phyloP scores from a whole-genome alignment of 345 rosid species.

The Bruguiera gymnorhiza region DNA sequence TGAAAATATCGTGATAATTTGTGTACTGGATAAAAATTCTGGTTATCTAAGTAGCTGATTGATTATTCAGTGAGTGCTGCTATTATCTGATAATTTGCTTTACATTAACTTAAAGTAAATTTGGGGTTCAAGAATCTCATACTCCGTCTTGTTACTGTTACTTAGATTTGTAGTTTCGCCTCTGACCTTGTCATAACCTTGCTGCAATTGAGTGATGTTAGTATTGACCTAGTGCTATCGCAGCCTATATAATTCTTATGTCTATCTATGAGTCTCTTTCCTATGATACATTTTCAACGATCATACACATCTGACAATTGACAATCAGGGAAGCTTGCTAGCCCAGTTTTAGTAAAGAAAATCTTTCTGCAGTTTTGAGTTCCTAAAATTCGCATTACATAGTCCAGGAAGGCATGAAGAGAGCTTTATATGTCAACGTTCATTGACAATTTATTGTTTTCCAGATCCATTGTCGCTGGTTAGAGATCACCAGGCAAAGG shows the following conservation, averaged over 20 bases:
- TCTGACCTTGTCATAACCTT: neutral
- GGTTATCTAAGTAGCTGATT: constrained; percentile 1
- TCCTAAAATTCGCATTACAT: constrained; percentile 2
- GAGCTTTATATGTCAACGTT: neutral
- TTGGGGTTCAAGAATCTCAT: neutral
- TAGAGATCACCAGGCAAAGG: constrained; percentile 93
- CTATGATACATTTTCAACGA: too few species aligned
- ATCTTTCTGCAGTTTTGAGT: constrained; percentile 3
- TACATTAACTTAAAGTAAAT: too few species aligned
- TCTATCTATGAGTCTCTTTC: too few species aligned
- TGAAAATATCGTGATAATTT: neutral
- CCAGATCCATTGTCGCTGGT: constrained; percentile 91
- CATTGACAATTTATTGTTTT: constrained; percentile 29
- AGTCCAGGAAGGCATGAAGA: neutral
- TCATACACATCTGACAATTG: too few species aligned
- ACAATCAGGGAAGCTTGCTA: neutral
- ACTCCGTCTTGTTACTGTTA: neutral
- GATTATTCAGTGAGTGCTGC: too few species aligned
- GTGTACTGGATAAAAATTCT: too few species aligned
- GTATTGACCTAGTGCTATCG: too few species aligned
- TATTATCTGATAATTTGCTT: too few species aligned
- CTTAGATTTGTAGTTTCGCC: constrained; percentile 7
- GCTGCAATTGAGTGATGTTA: neutral
- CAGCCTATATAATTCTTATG: too few species aligned
- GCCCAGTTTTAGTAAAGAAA: neutral